phyloP scores from a whole-genome alignment of 1,284 basidiomycete species.

The Heliocybe sulcata region DNA sequence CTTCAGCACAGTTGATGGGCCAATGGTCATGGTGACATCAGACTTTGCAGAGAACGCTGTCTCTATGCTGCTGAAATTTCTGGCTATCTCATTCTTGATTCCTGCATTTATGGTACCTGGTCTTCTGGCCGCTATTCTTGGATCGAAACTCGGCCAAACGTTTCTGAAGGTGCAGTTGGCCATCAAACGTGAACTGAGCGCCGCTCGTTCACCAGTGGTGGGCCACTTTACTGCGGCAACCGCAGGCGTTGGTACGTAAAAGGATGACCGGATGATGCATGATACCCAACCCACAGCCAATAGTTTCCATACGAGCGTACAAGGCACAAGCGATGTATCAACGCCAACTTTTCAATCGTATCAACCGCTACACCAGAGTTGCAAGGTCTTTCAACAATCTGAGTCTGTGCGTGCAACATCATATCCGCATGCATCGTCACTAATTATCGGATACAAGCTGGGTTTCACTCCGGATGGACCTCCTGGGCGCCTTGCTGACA shows the following conservation, averaged over 20 bases:
- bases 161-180: slow-evolving; percentile 36
- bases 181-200: slow-evolving; percentile 40
- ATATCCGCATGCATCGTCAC: not conserved
- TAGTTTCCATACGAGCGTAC: slow-evolving; percentile 22
- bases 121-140: slow-evolving; percentile 30
- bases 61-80: slow-evolving; percentile 31
- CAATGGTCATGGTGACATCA: slow-evolving; percentile 15
- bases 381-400: slow-evolving; percentile 46
- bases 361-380: slow-evolving; percentile 40
- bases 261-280: not conserved
- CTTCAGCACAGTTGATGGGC: slow-evolving; percentile 24
- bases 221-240: slow-evolving; percentile 35
- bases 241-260: slow-evolving; percentile 22
- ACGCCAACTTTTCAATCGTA: slow-evolving; percentile 16
- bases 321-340: slow-evolving; percentile 12
- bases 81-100: slow-evolving; percentile 33
- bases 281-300: slow-evolving; percentile 7
- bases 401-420: slow-evolving; percentile 28
- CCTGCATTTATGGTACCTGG: slow-evolving; percentile 29
- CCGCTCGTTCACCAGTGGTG: slow-evolving; percentile 34
- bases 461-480: slow-evolving; percentile 46
- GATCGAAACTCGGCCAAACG: slow-evolving; percentile 34
- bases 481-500: slow-evolving; percentile 44
- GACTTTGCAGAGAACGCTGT: slow-evolving; percentile 19
- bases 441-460: slow-evolving; percentile 26